These are phyloP conservation scores for Eremochloa ophiuroides DNA, from an alignment of 176 grass and related monocot species.

Conservation along the genomic window DNA sequence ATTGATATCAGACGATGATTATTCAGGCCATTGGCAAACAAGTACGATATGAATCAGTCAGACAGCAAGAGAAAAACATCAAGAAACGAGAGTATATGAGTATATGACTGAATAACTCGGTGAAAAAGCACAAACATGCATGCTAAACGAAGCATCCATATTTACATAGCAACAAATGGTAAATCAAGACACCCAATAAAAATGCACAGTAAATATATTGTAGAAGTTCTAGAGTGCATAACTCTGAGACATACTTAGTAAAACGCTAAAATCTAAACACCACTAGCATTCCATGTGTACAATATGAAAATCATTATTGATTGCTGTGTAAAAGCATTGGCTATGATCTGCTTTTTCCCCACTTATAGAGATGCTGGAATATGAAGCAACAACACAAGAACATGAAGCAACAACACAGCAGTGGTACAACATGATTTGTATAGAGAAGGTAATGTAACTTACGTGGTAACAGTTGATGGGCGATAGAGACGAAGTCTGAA, in stretches of 20 bases:
- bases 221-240: background rate
- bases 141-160: background rate
- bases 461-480: conserved; percentile 94
- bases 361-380: background rate
- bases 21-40: background rate
- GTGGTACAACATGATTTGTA: conserved; percentile 17
- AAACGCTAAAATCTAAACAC: background rate
- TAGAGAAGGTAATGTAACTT: conserved; percentile 36
- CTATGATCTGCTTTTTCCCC: background rate
- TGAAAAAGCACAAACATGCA: background rate
- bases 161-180: background rate
- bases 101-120: background rate
- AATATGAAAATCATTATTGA: background rate
- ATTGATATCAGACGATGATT: conserved; percentile 19
- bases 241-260: background rate
- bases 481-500: conserved; percentile 89
- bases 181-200: background rate
- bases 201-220: background rate
- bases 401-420: background rate
- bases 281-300: background rate
- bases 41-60: background rate
- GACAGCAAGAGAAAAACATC: background rate
- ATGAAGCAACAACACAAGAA: background rate
- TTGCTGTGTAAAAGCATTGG: background rate
- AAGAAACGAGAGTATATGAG: background rate